Conservation (phyloP, 345 rosid species). For the thale cress (Arabidopsis thaliana) region DNA sequence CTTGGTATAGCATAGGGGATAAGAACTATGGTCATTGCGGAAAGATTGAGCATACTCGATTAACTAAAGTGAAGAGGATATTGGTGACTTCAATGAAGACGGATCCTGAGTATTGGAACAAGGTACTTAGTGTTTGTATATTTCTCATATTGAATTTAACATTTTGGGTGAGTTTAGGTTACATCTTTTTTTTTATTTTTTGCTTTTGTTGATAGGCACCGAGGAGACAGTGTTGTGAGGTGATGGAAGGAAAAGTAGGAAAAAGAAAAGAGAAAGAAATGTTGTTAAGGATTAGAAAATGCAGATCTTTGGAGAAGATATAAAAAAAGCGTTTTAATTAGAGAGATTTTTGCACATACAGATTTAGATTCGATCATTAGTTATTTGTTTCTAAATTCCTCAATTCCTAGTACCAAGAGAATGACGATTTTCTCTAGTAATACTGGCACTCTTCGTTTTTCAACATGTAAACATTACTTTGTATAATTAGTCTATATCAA, state of each 20-base stretch:
- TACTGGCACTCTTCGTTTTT: slow-evolving; percentile 2
- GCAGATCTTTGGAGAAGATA: slow-evolving; percentile 57
- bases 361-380: slow-evolving; percentile 39
- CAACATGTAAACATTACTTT: slow-evolving; percentile 13
- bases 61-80: slow-evolving; percentile 53
- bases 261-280: slow-evolving; percentile 42
- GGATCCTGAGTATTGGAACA: slow-evolving; percentile 69
- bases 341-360: slow-evolving; percentile 35
- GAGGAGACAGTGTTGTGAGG: slow-evolving; percentile 67
- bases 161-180: neutral
- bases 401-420: slow-evolving; percentile 3
- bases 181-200: neutral
- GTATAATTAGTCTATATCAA: slow-evolving; percentile 23
- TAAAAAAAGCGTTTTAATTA: slow-evolving; percentile 27
- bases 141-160: neutral
- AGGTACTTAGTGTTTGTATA: slow-evolving; percentile 48
- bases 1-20: slow-evolving; percentile 51
- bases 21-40: slow-evolving; percentile 49
- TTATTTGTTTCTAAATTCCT: slow-evolving; percentile 24
- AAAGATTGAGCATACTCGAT: slow-evolving; percentile 39
- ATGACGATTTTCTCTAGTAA: neutral
- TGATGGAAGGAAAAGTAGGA: slow-evolving; percentile 48
- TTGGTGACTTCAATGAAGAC: slow-evolving; percentile 59
- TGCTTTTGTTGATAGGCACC: slow-evolving; percentile 49
- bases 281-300: slow-evolving; percentile 68